Conservation (phyloP, 352 stramenopile species). For the Saprolegnia diclina region DNA sequence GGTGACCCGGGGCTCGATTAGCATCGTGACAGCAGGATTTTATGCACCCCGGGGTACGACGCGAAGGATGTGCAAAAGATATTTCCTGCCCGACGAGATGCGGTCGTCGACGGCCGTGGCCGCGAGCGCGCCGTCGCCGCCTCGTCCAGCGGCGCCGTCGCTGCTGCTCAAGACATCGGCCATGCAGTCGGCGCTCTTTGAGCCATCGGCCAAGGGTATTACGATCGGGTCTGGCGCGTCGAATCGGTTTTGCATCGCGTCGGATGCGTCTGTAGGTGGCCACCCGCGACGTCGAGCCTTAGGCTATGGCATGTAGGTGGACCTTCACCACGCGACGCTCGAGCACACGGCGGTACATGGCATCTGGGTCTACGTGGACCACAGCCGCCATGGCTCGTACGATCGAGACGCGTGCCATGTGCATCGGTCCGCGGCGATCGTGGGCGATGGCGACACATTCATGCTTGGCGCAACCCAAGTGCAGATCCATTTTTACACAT, state of each 20-base stretch:
- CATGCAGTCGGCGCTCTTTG: constrained; percentile 15
- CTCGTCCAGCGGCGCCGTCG: neutral
- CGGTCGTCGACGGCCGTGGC: neutral
- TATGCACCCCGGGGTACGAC: neutral
- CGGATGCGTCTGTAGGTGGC: constrained; percentile 6
- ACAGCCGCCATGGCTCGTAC: constrained; percentile 46
- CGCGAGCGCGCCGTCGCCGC: too few species aligned
- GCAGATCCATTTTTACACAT: constrained; percentile 33
- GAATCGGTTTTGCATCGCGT: constrained; percentile 9
- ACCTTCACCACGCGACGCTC: constrained; percentile 41
- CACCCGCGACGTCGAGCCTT: neutral
- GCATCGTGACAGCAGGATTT: too few species aligned
- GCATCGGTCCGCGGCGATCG: constrained; percentile 46
- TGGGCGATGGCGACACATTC: constrained; percentile 52
- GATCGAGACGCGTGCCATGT: constrained; percentile 40
- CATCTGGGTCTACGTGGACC: constrained; percentile 75
- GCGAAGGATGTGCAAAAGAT: neutral
- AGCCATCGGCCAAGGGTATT: constrained; percentile 10
- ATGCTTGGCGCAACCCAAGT: constrained; percentile 53
- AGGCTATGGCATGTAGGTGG: constrained; percentile 11
- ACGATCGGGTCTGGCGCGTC: constrained; percentile 10
- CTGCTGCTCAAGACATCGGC: neutral
- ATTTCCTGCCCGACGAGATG: neutral
- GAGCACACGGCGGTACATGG: constrained; percentile 42
- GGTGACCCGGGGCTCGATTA: neutral